A percentile compares a stretch with the other conserved stretches of the same genome.
These are phyloP conservation scores for Vanderwaltozyma verrucispora DNA, from an alignment of 805 yeast genomes.

Conservation along the genomic window DNA sequence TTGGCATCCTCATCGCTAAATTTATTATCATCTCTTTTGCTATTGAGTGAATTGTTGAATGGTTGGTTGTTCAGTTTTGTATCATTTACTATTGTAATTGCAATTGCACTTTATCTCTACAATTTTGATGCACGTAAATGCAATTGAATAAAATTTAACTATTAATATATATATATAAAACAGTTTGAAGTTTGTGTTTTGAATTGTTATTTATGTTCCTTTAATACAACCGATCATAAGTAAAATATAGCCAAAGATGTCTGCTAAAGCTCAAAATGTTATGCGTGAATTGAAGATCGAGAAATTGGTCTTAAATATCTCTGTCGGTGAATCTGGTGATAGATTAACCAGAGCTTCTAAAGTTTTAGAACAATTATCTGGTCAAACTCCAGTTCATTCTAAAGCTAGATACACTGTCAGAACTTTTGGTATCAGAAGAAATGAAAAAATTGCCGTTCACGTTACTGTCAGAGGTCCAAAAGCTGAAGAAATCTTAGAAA, in stretches of 20 bases:
- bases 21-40: too few relatives aligned
- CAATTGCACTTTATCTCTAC: too few relatives aligned
- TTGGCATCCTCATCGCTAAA: too few relatives aligned
- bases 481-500: slow-evolving; percentile 98
- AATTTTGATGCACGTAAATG: too few relatives aligned
- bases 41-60: too few relatives aligned
- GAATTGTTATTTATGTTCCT: background rate
- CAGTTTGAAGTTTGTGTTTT: background rate
- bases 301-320: slow-evolving; percentile 98
- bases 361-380: slow-evolving; percentile 99
- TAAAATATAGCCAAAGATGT: slow-evolving; percentile 29
- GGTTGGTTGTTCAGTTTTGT: too few relatives aligned
- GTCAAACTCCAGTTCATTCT: slow-evolving; percentile 99
- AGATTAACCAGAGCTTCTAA: slow-evolving; percentile 99
- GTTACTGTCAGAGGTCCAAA: slow-evolving; percentile 99
- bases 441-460: slow-evolving; percentile 98
- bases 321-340: slow-evolving; percentile 99
- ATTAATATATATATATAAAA: too few relatives aligned
- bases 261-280: slow-evolving; percentile 69
- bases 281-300: slow-evolving; percentile 99
- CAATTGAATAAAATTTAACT: too few relatives aligned
- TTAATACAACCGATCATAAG: slow-evolving; percentile 1
- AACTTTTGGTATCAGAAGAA: slow-evolving; percentile 99
- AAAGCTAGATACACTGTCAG: slow-evolving; percentile 99
- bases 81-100: too few relatives aligned